A percentile compares a stretch with the other conserved stretches of the same genome.
These are phyloP conservation scores for Pythium rishiriense DNA, from an alignment of 352 stramenopile genomes.

Conservation along the genomic window DNA sequence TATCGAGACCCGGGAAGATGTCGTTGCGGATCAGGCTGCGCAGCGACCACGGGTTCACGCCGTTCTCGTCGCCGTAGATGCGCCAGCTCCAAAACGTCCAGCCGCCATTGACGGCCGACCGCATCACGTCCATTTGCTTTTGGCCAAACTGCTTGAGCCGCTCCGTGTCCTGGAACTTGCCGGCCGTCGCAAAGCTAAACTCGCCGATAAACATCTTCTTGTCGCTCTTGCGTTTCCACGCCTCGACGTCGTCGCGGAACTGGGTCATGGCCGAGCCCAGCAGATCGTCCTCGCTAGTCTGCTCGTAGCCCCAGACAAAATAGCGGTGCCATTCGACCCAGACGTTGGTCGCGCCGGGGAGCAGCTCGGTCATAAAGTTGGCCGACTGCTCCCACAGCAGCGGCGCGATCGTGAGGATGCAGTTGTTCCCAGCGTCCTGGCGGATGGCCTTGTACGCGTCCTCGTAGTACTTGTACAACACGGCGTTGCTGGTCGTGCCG, in stretches of 20 bases:
- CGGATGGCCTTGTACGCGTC: conserved; percentile 65
- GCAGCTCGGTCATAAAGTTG: conserved; percentile 50
- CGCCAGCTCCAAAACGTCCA: conserved; percentile 80
- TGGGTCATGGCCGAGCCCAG: conserved; percentile 46
- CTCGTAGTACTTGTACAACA: conserved; percentile 79
- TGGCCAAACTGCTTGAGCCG: conserved; percentile 53
- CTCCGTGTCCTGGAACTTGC: conserved; percentile 51
- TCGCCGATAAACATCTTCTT: conserved; percentile 60
- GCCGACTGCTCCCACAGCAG: conserved; percentile 52
- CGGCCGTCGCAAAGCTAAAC: conserved; percentile 60
- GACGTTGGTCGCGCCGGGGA: conserved; percentile 69
- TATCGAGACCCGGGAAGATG: conserved; percentile 13
- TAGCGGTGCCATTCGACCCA: conserved; percentile 86
- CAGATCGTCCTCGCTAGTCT: conserved; percentile 48
- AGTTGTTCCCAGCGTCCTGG: conserved; percentile 48
- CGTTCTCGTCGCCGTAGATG: conserved; percentile 60
- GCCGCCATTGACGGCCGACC: conserved; percentile 52
- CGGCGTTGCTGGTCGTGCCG: conserved; percentile 42
- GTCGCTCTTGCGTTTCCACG: conserved; percentile 42
- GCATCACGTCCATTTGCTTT: conserved; percentile 48
- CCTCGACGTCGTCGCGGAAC: conserved; percentile 39
- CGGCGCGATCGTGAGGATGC: conserved; percentile 57
- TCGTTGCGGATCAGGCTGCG: conserved; percentile 51
- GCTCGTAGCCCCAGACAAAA: conserved; percentile 81
- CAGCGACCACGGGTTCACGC: conserved; percentile 66